Base-by-base conservation (phyloP, 2,329 filamentous ascomycete genomes). In the Lasiodiplodia sp. region DNA sequence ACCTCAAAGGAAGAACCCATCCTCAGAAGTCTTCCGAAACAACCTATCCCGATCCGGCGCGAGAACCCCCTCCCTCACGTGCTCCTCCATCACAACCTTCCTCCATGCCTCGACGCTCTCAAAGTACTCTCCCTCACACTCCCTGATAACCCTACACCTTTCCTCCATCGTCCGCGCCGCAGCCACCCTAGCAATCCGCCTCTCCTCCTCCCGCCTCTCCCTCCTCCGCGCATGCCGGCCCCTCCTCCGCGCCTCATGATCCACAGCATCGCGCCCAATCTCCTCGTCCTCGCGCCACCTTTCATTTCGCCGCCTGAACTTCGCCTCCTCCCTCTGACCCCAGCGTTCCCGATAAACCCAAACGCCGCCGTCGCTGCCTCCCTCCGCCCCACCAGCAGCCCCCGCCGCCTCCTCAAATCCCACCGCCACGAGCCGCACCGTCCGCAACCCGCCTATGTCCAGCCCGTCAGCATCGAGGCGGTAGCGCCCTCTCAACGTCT, bases 101-200 rank as follows among this genome's bases (percentile, higher is more conserved):
- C 55, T 34, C 55, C 55, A 58, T 7, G 55, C 55, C 31, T 58
- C 55, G 10, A 58, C n/a, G 55, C 34, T 58, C 34, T 40, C 55
- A 37, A 58, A 58, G n/a, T 40, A 58, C 55, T 58, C 34, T 34
- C 55, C 40, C 37, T n/a, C 28, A 28, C 28, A 40, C 55, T 58
- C 55, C 7, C 55, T 7, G 7, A 58, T 58, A 25, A 58, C 55
- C 12, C 34, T 58, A 16, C 55, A 58, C 37, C 34, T 58, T 37
- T 58, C 55, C 21, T 58, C 55, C 55, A 58, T 58, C 8, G 31
- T 40, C 7, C 28, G 28, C 34, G 55, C 55, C 18, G 55, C 55
- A n/a, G 34, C 14, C 34, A 58, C 34, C 28, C 28, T 28, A 28
- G 4, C 28, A 28, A 28, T 28, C 28, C 28, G 28, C 28, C 28